Evolutionary conservation across 441 rosid species (phyloP).

Genomic region (Geranium incanum): DNA sequence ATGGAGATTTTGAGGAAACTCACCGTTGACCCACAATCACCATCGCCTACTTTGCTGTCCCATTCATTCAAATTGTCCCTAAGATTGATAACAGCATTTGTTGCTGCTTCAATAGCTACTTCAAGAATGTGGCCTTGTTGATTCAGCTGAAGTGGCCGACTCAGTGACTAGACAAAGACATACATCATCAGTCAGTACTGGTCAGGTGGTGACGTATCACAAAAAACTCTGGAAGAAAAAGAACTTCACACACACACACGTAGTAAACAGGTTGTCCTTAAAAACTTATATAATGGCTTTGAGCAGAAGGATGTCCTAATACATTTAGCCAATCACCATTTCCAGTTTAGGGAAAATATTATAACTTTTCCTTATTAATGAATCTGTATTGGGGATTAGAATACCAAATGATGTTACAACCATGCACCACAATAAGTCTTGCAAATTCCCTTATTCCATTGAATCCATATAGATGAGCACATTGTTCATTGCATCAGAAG

Average conservation of each 20-base stretch:
- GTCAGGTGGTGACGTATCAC: not conserved
- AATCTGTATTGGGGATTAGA: not conserved
- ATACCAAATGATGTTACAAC: not conserved
- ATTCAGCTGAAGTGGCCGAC: constrained; percentile 59
- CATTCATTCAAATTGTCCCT: constrained; percentile 79
- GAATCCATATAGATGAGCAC: not conserved
- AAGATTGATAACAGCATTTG: constrained; percentile 51
- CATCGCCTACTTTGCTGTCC: constrained; percentile 96
- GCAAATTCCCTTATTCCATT: not conserved
- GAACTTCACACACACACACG: not conserved
- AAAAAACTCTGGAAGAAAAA: not conserved
- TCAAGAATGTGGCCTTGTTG: constrained; percentile 66
- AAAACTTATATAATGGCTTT: too few relatives aligned
- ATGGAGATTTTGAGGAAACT: constrained; percentile 28
- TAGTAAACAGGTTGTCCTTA: not conserved
- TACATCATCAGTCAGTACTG: constrained; percentile 20
- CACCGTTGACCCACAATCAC: constrained; percentile 96
- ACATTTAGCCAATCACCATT: not conserved
- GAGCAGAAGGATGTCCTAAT: too few relatives aligned
- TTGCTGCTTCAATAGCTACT: constrained; percentile 81
- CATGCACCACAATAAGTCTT: not conserved
- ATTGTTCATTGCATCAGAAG: not conserved
- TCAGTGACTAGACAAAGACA: constrained; percentile 41
- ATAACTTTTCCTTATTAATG: not conserved
- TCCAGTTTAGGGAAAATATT: not conserved